These are phyloP conservation scores for Oryza brachyantha DNA, from an alignment of 176 grass and related monocot species.

Conservation along the genomic window DNA sequence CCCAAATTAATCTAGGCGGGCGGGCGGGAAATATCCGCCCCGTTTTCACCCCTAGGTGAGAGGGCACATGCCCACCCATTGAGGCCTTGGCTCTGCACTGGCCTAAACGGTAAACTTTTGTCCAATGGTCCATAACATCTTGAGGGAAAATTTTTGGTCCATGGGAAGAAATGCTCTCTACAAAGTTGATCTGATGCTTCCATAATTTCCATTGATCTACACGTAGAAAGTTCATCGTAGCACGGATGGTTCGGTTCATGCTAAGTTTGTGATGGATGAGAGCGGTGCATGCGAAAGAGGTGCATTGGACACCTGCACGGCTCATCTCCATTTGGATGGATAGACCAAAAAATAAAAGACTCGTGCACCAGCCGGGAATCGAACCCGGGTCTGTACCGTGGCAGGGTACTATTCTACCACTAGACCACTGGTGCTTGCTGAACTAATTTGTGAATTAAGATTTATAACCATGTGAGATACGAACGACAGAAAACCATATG, in stretches of 20 bases:
- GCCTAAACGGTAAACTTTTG: not conserved
- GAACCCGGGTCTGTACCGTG: constrained; percentile 58
- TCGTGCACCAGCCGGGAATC: constrained; percentile 2
- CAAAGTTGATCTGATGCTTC: no score
- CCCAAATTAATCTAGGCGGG: no score
- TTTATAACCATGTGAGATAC: no score
- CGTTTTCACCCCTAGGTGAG: no score
- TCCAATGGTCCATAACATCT: not conserved
- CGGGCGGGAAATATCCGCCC: no score
- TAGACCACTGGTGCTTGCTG: constrained; percentile 42
- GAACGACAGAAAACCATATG: no score
- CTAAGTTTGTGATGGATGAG: not conserved
- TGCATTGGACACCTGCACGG: not conserved
- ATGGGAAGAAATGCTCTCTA: not conserved
- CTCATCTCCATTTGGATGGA: not conserved
- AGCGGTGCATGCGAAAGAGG: not conserved
- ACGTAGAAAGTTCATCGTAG: no score
- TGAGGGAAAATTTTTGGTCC: not conserved
- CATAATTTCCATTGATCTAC: no score
- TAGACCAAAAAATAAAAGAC: not conserved
- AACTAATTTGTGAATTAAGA: no score
- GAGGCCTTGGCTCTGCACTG: not conserved
- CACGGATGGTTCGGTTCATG: not conserved
- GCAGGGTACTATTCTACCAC: constrained; percentile 71
- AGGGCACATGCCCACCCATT: no score